phyloP scores from a whole-genome alignment of 805 yeast species.

The Hanseniaspora hatyaiensis region DNA sequence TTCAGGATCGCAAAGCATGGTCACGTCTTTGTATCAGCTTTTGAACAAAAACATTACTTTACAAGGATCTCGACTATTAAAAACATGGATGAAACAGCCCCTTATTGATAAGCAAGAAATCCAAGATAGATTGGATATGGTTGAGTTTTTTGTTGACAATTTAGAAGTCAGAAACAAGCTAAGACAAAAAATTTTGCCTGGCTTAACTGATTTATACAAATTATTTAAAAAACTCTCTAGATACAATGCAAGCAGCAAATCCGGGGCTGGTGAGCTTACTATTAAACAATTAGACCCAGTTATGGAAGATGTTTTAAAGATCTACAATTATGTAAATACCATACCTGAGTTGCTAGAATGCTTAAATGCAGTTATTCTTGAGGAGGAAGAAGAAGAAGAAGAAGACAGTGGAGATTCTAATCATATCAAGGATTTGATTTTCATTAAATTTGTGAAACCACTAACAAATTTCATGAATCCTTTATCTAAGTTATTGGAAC shows the following conservation, averaged over 20 bases:
- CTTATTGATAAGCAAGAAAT: constrained; percentile 54
- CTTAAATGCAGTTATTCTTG: constrained; percentile 37
- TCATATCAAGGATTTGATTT: constrained; percentile 31
- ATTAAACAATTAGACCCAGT: constrained; percentile 10
- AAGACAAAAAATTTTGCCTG: constrained; percentile 53
- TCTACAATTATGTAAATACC: constrained; percentile 65
- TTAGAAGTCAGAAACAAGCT: constrained; percentile 52
- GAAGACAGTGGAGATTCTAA: constrained; percentile 22
- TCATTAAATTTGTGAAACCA: constrained; percentile 47
- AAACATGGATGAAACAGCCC: constrained; percentile 96
- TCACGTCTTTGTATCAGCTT: constrained; percentile 49
- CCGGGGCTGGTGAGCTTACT: constrained; percentile 23
- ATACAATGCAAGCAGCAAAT: constrained; percentile 41
- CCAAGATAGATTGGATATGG: constrained; percentile 56
- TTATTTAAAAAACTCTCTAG: constrained; percentile 44
- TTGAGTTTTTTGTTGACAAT: constrained; percentile 62
- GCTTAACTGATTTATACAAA: constrained; percentile 75
- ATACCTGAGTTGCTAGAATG: constrained; percentile 54
- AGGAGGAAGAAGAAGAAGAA: constrained; percentile 26
- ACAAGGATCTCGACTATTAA: constrained; percentile 77
- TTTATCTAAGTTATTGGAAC: constrained; percentile 59
- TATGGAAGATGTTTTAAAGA: constrained; percentile 78
- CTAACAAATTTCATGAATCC: constrained; percentile 39
- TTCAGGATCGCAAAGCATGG: constrained; percentile 44
- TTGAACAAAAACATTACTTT: constrained; percentile 78